Percentiles rank a stretch among this genome's conserved stretches.
These are phyloP conservation scores for Ascosphaera aggregata DNA, from an alignment of 2,329 filamentous ascomycete genomes.

Conservation along the genomic window DNA sequence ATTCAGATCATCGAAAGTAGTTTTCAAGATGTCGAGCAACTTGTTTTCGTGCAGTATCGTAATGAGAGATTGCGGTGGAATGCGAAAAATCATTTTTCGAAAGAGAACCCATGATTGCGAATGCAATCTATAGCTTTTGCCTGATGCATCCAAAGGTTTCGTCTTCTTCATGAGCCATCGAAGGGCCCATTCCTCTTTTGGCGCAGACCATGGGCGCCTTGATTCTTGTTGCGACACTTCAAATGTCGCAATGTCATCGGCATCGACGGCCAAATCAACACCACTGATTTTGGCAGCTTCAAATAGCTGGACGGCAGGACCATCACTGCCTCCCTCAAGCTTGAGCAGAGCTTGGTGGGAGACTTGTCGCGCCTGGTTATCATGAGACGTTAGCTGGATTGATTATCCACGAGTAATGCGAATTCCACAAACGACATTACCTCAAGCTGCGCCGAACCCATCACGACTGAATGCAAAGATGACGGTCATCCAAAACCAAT, in stretches of 20 bases:
- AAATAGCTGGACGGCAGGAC: slow-evolving; percentile 16
- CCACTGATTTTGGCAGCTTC: slow-evolving; percentile 22
- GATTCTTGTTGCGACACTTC: not conserved
- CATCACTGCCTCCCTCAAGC: slow-evolving; percentile 20
- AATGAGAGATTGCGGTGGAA: slow-evolving; percentile 46
- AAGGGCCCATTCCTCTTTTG: slow-evolving; percentile 41
- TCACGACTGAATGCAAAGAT: too few species aligned
- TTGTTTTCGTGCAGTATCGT: slow-evolving; percentile 46
- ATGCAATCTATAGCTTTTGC: slow-evolving; percentile 19
- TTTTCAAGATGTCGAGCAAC: slow-evolving; percentile 42
- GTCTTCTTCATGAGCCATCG: slow-evolving; percentile 42
- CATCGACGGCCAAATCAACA: slow-evolving; percentile 14
- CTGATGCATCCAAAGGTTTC: slow-evolving; percentile 16
- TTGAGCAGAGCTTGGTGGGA: slow-evolving; percentile 21
- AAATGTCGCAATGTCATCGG: slow-evolving; percentile 1
- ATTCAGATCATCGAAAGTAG: slow-evolving; percentile 34
- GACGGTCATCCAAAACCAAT: too few species aligned
- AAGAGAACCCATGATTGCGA: slow-evolving; percentile 29
- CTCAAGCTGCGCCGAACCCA: slow-evolving; percentile 7
- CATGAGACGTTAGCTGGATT: not conserved
- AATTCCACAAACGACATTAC: not conserved
- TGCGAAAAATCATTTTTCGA: slow-evolving; percentile 41
- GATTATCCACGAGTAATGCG: not conserved
- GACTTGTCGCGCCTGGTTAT: slow-evolving; percentile 13
- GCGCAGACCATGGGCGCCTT: slow-evolving; percentile 9